Evolutionary conservation across 1,284 basidiomycete species (phyloP), one percentile per base, ranked within the genome.

Genomic region (Trametes hirsuta): DNA sequence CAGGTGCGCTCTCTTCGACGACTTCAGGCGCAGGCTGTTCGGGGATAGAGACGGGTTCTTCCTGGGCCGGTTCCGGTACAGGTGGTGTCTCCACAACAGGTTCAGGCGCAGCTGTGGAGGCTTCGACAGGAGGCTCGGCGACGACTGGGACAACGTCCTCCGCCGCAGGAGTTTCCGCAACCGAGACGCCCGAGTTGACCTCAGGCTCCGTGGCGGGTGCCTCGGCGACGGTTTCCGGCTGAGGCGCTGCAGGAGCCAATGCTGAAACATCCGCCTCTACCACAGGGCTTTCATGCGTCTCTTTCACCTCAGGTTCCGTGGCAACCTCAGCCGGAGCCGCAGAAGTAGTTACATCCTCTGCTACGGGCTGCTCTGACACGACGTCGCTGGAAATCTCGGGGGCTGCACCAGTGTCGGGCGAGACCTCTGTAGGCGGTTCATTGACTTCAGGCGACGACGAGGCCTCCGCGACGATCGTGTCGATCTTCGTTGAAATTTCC

Each of bases 401-500:
- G 25, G 12, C 8, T 15, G 41, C 51, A n/a, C 22, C 11, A 6
- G 25, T 25, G 22, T 37, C 24, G 24, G 47, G 30, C 8, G 42
- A 4, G 6, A n/a, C 39, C 15, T 56, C 57, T 22, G 45, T 24
- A 2, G 37, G 53, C 35, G 35, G 40, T n/a, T 30, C 15, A 9
- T 49, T 37, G 47, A 46, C 41, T 18, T 41, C 58, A 11, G 58
- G 36, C 11, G 57, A 46, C 36, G 60, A 57, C 39, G 51, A 54
- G 9, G 61, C 64, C 36, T 65, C 53, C n/a, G 55, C 50, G 18
- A 62, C 59, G 36, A 61, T 30, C 46, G 41, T 56, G 53, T 63
- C 55, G 39, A 65, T 50, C 58, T 62, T 57, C 35, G 59, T 41
- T 36, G 66, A 61, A 5, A 60, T 57, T 36, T 69, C 65, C 6